phyloP scores from a whole-genome alignment of 495 filamentous ascomycete genomes.

The Symbiotaphrina buchneri region DNA sequence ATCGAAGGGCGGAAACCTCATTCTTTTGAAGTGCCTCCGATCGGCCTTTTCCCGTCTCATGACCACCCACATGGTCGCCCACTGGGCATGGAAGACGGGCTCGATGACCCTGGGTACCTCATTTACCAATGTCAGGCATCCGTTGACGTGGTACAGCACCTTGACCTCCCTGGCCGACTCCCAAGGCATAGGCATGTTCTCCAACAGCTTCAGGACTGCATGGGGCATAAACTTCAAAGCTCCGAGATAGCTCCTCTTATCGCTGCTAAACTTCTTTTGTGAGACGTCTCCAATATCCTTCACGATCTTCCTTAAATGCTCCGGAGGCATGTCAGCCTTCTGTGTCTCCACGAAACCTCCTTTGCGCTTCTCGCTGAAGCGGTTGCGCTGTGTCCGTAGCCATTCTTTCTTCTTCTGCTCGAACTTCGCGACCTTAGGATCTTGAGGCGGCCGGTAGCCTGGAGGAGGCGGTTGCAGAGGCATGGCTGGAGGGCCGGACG shows the following conservation, averaged over 20 bases:
- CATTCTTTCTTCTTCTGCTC: conserved; percentile 98
- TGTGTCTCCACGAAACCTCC: conserved; percentile 92
- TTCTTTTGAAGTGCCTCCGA: conserved; percentile 88
- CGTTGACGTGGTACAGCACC: conserved; percentile 96
- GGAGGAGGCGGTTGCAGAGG: conserved; percentile 69
- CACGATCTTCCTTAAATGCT: conserved; percentile 96
- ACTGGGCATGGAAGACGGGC: conserved; percentile 95
- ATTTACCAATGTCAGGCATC: conserved; percentile 91
- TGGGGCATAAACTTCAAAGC: conserved; percentile 99
- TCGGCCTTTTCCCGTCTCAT: conserved; percentile 98
- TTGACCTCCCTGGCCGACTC: conserved; percentile 90
- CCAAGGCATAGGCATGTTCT: conserved; percentile 99
- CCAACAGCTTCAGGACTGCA: conserved; percentile 92
- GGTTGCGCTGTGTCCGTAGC: conserved; percentile 76
- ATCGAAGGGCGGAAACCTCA: conserved; percentile 98
- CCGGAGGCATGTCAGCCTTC: conserved; percentile 96
- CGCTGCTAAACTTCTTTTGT: conserved; percentile 96
- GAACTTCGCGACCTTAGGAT: conserved; percentile 83
- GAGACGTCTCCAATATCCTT: conserved; percentile 98
- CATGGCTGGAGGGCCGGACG: conserved; percentile 51
- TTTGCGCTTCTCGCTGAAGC: conserved; percentile 93
- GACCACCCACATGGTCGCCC: conserved; percentile 98
- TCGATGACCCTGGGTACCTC: conserved; percentile 95
- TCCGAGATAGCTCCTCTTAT: conserved; percentile 95
- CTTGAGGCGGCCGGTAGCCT: conserved; percentile 62